Evolutionary conservation across 345 rosid species (phyloP).

Genomic region (Pelargonium nanum): DNA sequence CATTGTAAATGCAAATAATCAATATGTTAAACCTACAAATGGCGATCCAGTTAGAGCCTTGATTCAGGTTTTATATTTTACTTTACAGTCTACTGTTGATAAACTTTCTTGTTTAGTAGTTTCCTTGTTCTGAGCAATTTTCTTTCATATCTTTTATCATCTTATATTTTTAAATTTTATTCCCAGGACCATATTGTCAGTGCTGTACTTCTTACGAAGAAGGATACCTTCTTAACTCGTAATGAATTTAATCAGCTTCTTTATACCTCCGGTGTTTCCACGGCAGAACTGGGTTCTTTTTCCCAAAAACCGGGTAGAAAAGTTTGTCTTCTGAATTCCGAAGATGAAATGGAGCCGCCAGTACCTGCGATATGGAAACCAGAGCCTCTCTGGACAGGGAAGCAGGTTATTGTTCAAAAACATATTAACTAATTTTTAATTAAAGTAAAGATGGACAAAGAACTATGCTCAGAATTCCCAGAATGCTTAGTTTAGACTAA

Average conservation of each 20-base stretch:
- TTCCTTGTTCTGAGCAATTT: neutral
- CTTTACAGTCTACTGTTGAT: neutral
- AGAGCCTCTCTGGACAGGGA: conserved; percentile 88
- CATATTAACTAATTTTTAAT: neutral
- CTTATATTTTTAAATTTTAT: conserved; percentile 7
- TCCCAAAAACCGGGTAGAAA: conserved; percentile 51
- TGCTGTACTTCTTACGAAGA: conserved; percentile 80
- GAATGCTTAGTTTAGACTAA: neutral
- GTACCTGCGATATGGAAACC: conserved; percentile 80
- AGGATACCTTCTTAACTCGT: conserved; percentile 66
- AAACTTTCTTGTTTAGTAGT: neutral
- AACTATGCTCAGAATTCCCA: neutral
- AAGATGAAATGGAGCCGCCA: conserved; percentile 34
- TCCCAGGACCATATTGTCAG: conserved; percentile 89
- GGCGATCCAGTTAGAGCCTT: conserved; percentile 85
- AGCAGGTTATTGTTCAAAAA: conserved; percentile 62
- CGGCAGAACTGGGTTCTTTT: conserved; percentile 28
- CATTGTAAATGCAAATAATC: conserved; percentile 96
- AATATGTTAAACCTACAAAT: conserved; percentile 86
- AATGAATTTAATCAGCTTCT: conserved; percentile 75
- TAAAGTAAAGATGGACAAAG: neutral
- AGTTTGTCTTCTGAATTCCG: conserved; percentile 39
- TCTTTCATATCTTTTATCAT: neutral
- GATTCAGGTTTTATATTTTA: conserved; percentile 59
- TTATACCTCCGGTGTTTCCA: conserved; percentile 66